These are phyloP conservation scores for Talaromyces liani DNA, from an alignment of 495 filamentous ascomycete species.

Conservation along the genomic window DNA sequence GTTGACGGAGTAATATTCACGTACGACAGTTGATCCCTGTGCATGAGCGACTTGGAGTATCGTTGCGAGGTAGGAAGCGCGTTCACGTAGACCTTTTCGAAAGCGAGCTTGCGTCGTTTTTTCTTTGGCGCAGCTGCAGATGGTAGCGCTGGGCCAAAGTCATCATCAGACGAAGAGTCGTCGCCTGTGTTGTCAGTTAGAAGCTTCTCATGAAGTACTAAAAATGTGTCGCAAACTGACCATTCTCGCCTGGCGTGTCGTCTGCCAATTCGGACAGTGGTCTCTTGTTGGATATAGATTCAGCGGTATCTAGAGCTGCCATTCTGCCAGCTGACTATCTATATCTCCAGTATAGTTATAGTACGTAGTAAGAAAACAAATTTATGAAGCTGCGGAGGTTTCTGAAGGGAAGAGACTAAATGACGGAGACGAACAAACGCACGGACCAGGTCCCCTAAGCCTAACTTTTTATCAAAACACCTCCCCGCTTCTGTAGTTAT, in stretches of 20 bases:
- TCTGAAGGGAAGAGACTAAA: neutral
- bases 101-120: slow-evolving; percentile 81
- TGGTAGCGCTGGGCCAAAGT: slow-evolving; percentile 86
- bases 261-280: slow-evolving; percentile 32
- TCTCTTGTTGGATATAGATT: slow-evolving; percentile 21
- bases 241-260: slow-evolving; percentile 25
- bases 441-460: slow-evolving; percentile 6
- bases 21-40: slow-evolving; percentile 87
- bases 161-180: slow-evolving; percentile 71
- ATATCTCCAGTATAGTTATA: neutral
- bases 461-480: slow-evolving; percentile 8
- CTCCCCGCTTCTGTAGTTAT: slow-evolving; percentile 5
- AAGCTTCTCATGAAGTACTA: neutral
- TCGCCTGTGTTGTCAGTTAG: slow-evolving; percentile 12
- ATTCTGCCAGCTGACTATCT: slow-evolving; percentile 13
- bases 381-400: neutral
- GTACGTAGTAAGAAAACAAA: neutral
- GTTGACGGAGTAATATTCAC: slow-evolving; percentile 80
- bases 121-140: slow-evolving; percentile 71
- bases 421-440: slow-evolving; percentile 12
- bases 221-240: neutral
- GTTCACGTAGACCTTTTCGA: slow-evolving; percentile 89
- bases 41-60: slow-evolving; percentile 97
- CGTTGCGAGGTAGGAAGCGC: slow-evolving; percentile 75
- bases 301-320: slow-evolving; percentile 22